Conservation (phyloP, 768 basidiomycete species). For the Suillus ampliporus region DNA sequence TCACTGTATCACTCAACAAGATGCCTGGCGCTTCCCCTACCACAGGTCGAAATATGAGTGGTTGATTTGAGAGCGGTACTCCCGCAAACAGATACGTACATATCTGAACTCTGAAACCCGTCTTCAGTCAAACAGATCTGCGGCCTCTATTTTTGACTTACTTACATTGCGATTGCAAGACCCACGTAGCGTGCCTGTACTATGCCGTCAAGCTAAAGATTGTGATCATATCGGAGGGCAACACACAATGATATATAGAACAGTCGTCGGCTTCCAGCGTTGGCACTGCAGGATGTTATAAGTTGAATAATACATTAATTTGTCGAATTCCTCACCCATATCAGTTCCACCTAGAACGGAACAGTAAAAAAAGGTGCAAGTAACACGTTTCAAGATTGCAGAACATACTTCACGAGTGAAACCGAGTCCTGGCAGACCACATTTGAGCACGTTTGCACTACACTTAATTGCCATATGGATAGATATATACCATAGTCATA, state of each 20-base stretch:
- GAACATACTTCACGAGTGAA: constrained; percentile 4
- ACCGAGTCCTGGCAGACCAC: not conserved
- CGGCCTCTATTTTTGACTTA: not conserved
- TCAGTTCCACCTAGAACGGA: not conserved
- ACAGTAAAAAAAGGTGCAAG: not conserved
- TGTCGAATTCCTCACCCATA: not conserved
- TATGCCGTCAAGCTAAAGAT: not conserved
- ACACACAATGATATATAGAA: constrained; percentile 3
- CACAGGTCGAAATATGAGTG: not conserved
- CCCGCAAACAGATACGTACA: not conserved
- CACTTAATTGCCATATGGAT: not conserved
- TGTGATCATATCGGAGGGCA: too few relatives aligned
- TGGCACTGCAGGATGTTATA: not conserved
- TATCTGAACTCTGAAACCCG: not conserved
- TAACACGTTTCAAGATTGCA: not conserved
- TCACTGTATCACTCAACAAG: not conserved
- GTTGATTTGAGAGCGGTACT: not conserved
- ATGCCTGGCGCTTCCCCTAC: constrained; percentile 1
- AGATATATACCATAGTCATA: constrained; percentile 4
- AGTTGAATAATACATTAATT: not conserved
- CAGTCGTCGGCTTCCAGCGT: not conserved
- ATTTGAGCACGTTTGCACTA: not conserved
- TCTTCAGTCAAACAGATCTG: not conserved
- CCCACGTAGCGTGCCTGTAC: constrained; percentile 3
- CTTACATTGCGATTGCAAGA: constrained; percentile 1